Percentiles rank a stretch among this genome's conserved stretches.
phyloP scores from a whole-genome alignment of 192 early-diverging fungal species.

The Thoreauomyces humboldtii region DNA sequence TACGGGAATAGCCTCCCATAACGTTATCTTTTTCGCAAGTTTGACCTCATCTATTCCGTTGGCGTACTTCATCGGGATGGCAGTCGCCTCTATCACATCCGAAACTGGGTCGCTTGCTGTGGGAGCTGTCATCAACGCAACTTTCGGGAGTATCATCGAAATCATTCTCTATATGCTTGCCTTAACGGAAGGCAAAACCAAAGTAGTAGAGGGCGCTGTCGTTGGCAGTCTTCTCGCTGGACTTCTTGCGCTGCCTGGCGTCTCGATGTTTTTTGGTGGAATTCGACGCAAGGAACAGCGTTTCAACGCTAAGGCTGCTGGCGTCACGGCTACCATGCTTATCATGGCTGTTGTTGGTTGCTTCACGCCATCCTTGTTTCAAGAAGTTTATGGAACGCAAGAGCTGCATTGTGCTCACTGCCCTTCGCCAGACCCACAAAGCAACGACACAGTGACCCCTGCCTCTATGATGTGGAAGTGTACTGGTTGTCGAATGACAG shows the following conservation, averaged over 20 bases:
- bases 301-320: slow-evolving; percentile 93
- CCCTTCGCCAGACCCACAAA: neutral
- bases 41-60: slow-evolving; percentile 85
- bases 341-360: slow-evolving; percentile 91
- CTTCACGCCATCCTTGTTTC: slow-evolving; percentile 93
- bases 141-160: slow-evolving; percentile 95
- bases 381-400: slow-evolving; percentile 81
- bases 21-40: slow-evolving; percentile 63
- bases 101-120: slow-evolving; percentile 84
- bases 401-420: slow-evolving; percentile 58
- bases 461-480: slow-evolving; percentile 31
- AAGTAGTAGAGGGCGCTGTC: slow-evolving; percentile 85
- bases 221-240: slow-evolving; percentile 90
- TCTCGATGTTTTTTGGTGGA: slow-evolving; percentile 91
- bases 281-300: slow-evolving; percentile 87
- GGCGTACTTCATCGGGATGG: slow-evolving; percentile 96
- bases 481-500: slow-evolving; percentile 63
- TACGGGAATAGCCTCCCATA: slow-evolving; percentile 52
- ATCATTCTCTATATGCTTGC: slow-evolving; percentile 91
- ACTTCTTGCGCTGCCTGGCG: slow-evolving; percentile 86
- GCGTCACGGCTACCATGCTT: slow-evolving; percentile 93
- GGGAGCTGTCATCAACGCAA: slow-evolving; percentile 95
- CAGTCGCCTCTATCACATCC: slow-evolving; percentile 93
- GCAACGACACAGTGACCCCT: neutral
- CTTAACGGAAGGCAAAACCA: slow-evolving; percentile 79